Evolutionary conservation across 768 basidiomycete genomes (phyloP).

Genomic region (Fomitopsis serialis): DNA sequence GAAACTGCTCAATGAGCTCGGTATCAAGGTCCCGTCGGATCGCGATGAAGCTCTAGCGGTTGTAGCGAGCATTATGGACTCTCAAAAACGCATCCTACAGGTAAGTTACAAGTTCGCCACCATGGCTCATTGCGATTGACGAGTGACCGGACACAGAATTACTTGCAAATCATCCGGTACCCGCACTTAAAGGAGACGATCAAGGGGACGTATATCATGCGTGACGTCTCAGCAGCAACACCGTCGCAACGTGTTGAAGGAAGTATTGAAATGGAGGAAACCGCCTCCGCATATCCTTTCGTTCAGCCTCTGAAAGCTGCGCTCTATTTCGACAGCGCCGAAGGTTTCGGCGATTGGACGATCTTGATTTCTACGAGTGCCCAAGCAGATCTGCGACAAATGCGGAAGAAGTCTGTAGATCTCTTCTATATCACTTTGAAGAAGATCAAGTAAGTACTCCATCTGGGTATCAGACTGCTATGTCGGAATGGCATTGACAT

Average conservation of each 20-base stretch:
- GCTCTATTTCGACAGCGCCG: constrained; percentile 48
- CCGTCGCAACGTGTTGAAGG: not conserved
- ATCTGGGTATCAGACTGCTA: not conserved
- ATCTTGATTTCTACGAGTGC: constrained; percentile 50
- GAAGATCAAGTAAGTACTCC: constrained; percentile 49
- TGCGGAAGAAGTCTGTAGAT: constrained; percentile 36
- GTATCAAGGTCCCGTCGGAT: constrained; percentile 18
- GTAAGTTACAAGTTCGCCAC: constrained; percentile 13
- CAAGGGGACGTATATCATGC: constrained; percentile 1
- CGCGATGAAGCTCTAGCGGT: constrained; percentile 14
- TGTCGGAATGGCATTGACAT: not conserved
- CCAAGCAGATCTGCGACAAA: constrained; percentile 40
- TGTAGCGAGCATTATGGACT: constrained; percentile 10
- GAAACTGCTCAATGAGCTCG: constrained; percentile 23
- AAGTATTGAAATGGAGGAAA: constrained; percentile 1
- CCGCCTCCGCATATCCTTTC: constrained; percentile 30
- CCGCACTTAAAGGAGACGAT: constrained; percentile 2
- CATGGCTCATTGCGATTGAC: not conserved
- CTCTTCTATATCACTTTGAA: constrained; percentile 50
- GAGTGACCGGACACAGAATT: not conserved
- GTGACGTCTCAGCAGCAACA: not conserved
- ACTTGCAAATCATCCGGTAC: constrained; percentile 1
- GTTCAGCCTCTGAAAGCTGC: constrained; percentile 54
- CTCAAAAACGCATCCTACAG: constrained; percentile 23
- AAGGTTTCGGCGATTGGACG: constrained; percentile 58